Percentiles rank a stretch among this genome's conserved stretches.
Evolutionary conservation across 768 basidiomycete species (phyloP).

Genomic region (Coprinopsis sp.): DNA sequence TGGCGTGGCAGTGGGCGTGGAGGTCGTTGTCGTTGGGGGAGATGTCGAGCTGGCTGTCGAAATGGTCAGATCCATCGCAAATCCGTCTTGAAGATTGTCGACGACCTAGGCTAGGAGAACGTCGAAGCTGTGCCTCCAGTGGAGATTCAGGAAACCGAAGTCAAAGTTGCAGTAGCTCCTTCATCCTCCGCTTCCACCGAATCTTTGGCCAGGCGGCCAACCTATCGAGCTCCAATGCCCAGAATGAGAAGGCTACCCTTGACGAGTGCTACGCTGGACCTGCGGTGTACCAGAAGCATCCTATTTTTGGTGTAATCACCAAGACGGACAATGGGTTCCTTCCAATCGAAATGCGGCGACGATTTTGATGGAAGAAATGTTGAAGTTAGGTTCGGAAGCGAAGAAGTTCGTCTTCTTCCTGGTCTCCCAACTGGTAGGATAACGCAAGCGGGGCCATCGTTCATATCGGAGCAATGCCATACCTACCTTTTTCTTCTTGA

Average conservation of each 20-base stretch:
- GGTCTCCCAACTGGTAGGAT: constrained; percentile 94
- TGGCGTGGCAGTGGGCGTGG: too few species aligned
- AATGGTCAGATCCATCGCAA: constrained; percentile 99
- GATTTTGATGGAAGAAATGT: too few species aligned
- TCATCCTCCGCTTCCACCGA: constrained; percentile 8
- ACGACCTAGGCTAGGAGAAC: constrained; percentile 82
- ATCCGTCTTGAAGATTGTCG: constrained; percentile 86
- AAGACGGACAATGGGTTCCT: too few species aligned
- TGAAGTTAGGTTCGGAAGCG: not conserved
- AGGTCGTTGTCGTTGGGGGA: too few species aligned
- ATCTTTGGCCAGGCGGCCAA: too few species aligned
- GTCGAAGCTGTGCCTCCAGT: constrained; percentile 83
- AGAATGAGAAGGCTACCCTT: constrained; percentile 31
- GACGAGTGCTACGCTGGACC: constrained; percentile 97
- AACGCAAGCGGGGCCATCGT: constrained; percentile 96
- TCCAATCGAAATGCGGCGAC: too few species aligned
- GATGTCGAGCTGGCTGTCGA: too few species aligned
- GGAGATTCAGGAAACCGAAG: too few species aligned
- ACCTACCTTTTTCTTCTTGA: constrained; percentile 17
- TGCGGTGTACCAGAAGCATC: constrained; percentile 90
- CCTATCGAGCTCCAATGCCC: constrained; percentile 15
- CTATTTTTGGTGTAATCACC: constrained; percentile 55
- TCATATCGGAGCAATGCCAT: constrained; percentile 91
- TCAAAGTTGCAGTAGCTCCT: constrained; percentile 7
- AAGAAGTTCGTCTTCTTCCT: constrained; percentile 63